Evolutionary conservation across 148 eudicot genomes (phyloP), one percentile per base, ranked within the genome.

Genomic region (Nepenthes mirabilis): DNA sequence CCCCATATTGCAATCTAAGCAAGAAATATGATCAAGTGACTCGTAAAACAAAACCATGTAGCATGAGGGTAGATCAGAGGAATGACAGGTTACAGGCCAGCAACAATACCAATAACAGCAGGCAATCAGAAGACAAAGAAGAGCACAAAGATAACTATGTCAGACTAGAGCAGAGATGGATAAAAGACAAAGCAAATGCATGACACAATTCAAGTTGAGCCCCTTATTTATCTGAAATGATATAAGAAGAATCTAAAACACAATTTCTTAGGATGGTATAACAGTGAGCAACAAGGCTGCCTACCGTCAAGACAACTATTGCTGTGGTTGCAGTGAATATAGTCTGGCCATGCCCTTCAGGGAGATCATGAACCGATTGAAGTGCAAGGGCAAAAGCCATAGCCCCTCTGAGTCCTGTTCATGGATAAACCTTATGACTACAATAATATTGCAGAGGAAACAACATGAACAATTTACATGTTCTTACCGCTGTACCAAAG

Each of bases 371-470:
- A 74, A 89, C 76, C 56, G 99, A 89, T 72, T 93, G 97, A 75
- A 93, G 78, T 37, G 99, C 99, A 74, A 93, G 95, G 63, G 99
- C 99, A 81, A 93, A 93, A 65, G 99, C 99, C 99, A 93, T 93
- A 72, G 99, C 99, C 71, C 99, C 99, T 79, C 99, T 75, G 59
- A 93, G 96, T 62, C 99, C 99, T 93, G 75, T 56, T 45, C 58
- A 79, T 47, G 47, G 37, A 79, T 64, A 51, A 43, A 33, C 57
- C 8, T 2, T 49, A 56, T 35, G 55, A n/a, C 37, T 14, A 45
- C 40, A 64, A 35, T 9, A 35, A 57, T 45, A 57, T 33, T 45
- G 14, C 14, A 37, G 57, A 63, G n/a, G 47, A 59, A 53, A 12
- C n/a, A 57, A 57, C 33, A 51, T 32, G 51, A 52, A 34, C 36